Base-by-base conservation (phyloP, 345 rosid species). In the Acer campestre region DNA sequence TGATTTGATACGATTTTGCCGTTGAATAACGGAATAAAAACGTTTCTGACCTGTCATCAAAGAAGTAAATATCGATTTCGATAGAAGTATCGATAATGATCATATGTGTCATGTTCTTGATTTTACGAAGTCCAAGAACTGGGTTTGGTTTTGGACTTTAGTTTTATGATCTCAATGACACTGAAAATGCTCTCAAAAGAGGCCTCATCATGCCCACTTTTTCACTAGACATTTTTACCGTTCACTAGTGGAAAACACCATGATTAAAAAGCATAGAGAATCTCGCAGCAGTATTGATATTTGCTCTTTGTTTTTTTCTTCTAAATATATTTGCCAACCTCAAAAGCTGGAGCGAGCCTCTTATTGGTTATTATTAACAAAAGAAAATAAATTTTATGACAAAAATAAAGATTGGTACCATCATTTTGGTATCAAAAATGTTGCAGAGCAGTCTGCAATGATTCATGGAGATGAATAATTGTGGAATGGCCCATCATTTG, bases 241-340 rank as follows among this genome's bases (percentile, higher is more conserved):
- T 74, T 61, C 69, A 56, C 61, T 5, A 20, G 46, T 20, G 75
- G 80, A 31, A 49, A 71, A 46, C 77, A 82, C 49, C 61, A 75
- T 49, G 38, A 67, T 71, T 71, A 27, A 35, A 35, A 29, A 25
- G 70, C 66, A 29, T 49, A 59, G 40, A 70, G 77, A 71, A 75
- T 78, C 70, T 40, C 66, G 25, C 64, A 38, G 72, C 68, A 18
- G 31, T 48, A 20, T 18, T 42, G 1, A 49, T 40, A 59, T 17
- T 51, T 53, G 49, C 7, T 55, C n/a, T 10, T 23, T n/a, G n/a
- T 18, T 35, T 44, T 18, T 14, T 10, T 0, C 0, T 8, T 29
- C 31, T 29, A 2, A 29, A 8, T 10, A 23, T 31, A 31, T 48
- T 9, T 8, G 20, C 0, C 27, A 59, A 22, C 62, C 62, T 59